Evolutionary conservation across 2,329 filamentous ascomycete genomes (phyloP), one percentile per base, ranked within the genome.

Genomic region (Cucurbitaria berberidis): DNA sequence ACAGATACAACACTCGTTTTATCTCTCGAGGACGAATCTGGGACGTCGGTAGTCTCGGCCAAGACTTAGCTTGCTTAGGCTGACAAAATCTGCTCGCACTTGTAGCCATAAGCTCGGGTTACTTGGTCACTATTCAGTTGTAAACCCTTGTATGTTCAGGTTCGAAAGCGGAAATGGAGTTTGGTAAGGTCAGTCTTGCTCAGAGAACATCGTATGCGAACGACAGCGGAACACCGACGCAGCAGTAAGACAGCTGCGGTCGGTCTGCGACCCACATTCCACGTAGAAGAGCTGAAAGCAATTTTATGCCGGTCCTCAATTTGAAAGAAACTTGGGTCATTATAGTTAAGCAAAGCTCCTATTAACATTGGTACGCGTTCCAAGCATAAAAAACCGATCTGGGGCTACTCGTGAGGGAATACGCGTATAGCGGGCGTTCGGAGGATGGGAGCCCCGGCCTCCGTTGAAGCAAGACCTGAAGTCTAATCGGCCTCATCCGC

Each of bases 171-270:
- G n/a, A n/a, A n/a, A n/a, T n/a, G n/a, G n/a, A n/a, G n/a, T n/a
- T n/a, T n/a, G n/a, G n/a, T n/a, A n/a, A n/a, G n/a, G n/a, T n/a
- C n/a, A n/a, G n/a, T n/a, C n/a, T n/a, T n/a, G n/a, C n/a, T n/a
- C n/a, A n/a, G n/a, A n/a, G n/a, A n/a, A n/a, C n/a, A n/a, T 22
- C 18, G 22, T 30, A 40, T 51, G 50, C 56, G 45, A 50, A 29
- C 36, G 32, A 24, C 22, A 4, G 41, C 56, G 50, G 49, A 54
- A 47, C 30, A 39, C 46, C 60, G 57, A 62, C 59, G 59, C 51
- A 60, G 47, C 30, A 41, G 50, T 40, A 36, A 45, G 38, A 35
- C 41, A 32, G 19, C 11, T 43, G 32, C 29, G 49, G 57, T 49
- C 52, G 42, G 30, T 27, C 19, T 36, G 8, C 35, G 40, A 41